Evolutionary conservation across 1,284 basidiomycete genomes (phyloP).

Genomic region (Takashimella tepidaria): DNA sequence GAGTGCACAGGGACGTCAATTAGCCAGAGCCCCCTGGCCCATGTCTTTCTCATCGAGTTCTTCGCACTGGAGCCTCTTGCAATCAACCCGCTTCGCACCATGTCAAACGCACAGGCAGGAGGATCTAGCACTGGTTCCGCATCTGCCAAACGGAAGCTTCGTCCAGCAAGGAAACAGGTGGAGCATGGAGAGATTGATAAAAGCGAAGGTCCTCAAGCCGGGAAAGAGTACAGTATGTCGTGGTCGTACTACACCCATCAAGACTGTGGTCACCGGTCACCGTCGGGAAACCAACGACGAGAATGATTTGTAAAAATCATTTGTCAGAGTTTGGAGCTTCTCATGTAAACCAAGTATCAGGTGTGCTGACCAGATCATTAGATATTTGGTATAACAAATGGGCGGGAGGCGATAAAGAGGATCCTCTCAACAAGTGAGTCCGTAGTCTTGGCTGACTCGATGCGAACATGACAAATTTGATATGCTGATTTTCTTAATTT

Average conservation of each 20-base stretch:
- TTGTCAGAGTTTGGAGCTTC: not conserved
- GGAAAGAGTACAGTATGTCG: slow-evolving; percentile 85
- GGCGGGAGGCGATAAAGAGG: slow-evolving; percentile 91
- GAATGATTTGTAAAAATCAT: no score
- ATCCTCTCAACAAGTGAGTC: slow-evolving; percentile 80
- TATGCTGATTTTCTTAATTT: no score
- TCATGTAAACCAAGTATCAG: not conserved
- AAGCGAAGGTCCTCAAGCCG: slow-evolving; percentile 79
- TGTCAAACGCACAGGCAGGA: no score
- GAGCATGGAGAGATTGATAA: slow-evolving; percentile 83
- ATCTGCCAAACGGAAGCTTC: slow-evolving; percentile 40
- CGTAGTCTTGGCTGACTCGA: not conserved
- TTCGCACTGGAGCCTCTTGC: no score
- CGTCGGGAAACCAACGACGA: no score
- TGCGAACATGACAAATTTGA: no score
- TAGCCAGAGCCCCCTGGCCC: no score
- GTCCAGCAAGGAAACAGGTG: slow-evolving; percentile 81
- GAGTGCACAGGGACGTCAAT: no score
- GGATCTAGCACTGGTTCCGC: slow-evolving; percentile 2
- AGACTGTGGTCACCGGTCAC: not conserved
- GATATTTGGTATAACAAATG: slow-evolving; percentile 99
- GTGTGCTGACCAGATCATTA: slow-evolving; percentile 44
- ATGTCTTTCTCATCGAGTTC: no score
- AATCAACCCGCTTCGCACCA: no score
- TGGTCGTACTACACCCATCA: slow-evolving; percentile 2